Evolutionary conservation across 345 rosid species (phyloP).

Genomic region (Aquilaria malaccensis): DNA sequence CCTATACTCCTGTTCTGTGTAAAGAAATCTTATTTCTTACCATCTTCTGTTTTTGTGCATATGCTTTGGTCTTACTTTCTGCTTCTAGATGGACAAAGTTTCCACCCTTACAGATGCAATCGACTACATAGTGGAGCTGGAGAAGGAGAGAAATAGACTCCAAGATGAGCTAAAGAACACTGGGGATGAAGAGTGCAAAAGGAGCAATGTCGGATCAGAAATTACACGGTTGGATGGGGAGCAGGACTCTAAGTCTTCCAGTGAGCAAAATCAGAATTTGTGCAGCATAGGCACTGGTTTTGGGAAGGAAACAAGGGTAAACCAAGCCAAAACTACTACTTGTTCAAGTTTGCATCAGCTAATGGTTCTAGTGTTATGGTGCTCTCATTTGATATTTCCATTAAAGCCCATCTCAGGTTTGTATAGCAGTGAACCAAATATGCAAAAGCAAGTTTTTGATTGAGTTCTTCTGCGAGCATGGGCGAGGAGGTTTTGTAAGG

Average conservation of each 20-base stretch:
- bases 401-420: constrained; percentile 30
- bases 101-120: constrained; percentile 69
- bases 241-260: constrained; percentile 8
- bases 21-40: not conserved
- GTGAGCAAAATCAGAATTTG: constrained; percentile 15
- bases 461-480: constrained; percentile 35
- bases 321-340: not conserved
- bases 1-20: not conserved
- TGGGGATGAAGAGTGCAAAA: constrained; percentile 30
- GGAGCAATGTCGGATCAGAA: constrained; percentile 16
- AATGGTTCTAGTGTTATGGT: no score
- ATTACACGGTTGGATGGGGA: constrained; percentile 11
- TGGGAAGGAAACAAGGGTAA: constrained; percentile 25
- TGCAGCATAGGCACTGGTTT: not conserved
- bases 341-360: no score
- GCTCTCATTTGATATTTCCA: not conserved
- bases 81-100: constrained; percentile 60
- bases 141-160: constrained; percentile 39
- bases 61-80: constrained; percentile 10
- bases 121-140: constrained; percentile 55
- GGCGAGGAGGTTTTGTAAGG: constrained; percentile 48
- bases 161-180: constrained; percentile 50
- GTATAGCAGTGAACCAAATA: constrained; percentile 52
- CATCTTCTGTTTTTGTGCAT: not conserved
- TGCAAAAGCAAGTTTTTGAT: constrained; percentile 43